Conservation (phyloP, 148 eudicot genomes). For the Mesembryanthemum crystallinum region DNA sequence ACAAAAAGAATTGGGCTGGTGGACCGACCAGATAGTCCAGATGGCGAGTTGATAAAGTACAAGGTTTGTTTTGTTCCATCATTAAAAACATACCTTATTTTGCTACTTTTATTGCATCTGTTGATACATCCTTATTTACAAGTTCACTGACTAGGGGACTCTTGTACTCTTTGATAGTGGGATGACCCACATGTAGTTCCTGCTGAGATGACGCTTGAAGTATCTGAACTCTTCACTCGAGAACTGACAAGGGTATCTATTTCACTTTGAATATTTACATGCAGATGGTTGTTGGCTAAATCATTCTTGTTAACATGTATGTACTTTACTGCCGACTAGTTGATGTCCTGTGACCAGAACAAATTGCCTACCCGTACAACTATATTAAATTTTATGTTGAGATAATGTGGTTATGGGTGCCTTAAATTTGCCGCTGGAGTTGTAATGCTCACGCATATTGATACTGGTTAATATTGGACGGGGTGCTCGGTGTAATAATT, state of each 20-base stretch:
- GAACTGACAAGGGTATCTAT: slow-evolving; percentile 82
- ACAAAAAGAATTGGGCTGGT: slow-evolving; percentile 58
- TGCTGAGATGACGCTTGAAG: slow-evolving; percentile 71
- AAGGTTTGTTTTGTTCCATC: slow-evolving; percentile 41
- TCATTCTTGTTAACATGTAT: neutral
- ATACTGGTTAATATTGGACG: neutral
- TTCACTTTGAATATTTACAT: neutral
- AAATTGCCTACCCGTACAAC: neutral
- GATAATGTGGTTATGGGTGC: neutral
- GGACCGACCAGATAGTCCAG: slow-evolving; percentile 65
- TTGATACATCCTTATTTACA: neutral
- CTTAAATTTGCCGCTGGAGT: neutral
- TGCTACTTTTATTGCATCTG: neutral
- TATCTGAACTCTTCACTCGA: slow-evolving; percentile 83
- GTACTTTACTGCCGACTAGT: neutral
- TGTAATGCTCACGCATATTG: neutral
- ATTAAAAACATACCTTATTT: neutral
- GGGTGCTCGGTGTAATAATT: neutral
- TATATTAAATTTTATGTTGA: neutral
- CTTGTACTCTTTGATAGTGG: slow-evolving; percentile 54
- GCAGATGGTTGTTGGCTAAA: neutral
- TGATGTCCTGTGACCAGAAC: neutral
- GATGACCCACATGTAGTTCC: slow-evolving; percentile 82
- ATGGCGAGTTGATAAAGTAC: slow-evolving; percentile 66
- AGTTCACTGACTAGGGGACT: slow-evolving; percentile 16